Conservation (phyloP, 257 asterid species). For the Przewalskia tangutica region DNA sequence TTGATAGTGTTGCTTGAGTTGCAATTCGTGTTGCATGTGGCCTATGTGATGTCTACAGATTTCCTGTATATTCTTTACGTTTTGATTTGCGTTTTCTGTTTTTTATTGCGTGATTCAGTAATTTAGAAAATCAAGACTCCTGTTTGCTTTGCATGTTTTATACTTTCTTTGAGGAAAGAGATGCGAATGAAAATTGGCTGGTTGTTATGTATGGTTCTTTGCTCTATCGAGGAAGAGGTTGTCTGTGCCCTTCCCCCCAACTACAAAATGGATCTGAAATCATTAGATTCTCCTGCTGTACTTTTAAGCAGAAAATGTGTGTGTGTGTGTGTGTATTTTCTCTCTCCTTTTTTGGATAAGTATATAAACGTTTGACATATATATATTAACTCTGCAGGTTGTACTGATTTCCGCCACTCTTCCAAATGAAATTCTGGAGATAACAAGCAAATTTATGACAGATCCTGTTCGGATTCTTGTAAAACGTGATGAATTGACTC, state of each 20-base stretch:
- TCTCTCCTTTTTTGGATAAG: background rate
- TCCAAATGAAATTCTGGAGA: constrained; percentile 94
- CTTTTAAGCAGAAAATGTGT: background rate
- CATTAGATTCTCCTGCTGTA: background rate
- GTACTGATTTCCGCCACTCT: constrained; percentile 94
- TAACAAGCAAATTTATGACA: constrained; percentile 96
- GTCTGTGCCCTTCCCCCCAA: background rate
- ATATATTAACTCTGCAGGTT: constrained; percentile 41
- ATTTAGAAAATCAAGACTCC: background rate
- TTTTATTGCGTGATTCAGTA: background rate
- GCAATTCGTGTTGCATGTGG: background rate
- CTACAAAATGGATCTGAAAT: background rate
- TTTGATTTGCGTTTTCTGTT: background rate
- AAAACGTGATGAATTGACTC: constrained; percentile 97
- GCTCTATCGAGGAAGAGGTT: background rate
- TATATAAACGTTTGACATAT: background rate
- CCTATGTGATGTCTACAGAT: background rate
- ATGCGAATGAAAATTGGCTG: background rate
- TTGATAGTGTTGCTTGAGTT: background rate
- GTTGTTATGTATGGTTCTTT: background rate
- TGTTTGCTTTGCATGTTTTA: background rate
- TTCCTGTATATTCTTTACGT: background rate
- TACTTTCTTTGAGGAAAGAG: background rate
- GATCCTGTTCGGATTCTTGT: constrained; percentile 97
- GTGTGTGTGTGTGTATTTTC: background rate